phyloP scores from a whole-genome alignment of 352 stramenopile genomes.

The Phytophthora cryptogea region DNA sequence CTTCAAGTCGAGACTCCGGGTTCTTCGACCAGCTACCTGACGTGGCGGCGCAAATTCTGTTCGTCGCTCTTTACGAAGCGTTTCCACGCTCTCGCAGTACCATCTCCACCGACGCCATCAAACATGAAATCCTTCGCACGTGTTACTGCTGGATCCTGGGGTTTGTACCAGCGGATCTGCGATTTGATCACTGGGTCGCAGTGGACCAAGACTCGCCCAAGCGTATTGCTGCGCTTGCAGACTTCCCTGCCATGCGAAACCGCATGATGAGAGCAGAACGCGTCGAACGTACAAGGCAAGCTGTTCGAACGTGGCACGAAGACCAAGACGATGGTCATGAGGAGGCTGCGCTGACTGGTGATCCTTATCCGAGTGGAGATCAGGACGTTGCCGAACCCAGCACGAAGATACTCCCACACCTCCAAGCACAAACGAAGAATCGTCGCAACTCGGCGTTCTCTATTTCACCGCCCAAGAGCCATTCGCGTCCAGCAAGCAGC shows the following conservation, averaged over 20 bases:
- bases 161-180: constrained; percentile 55
- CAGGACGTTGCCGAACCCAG: constrained; percentile 7
- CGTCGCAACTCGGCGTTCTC: constrained; percentile 28
- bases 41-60: constrained; percentile 64
- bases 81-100: constrained; percentile 67
- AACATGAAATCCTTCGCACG: constrained; percentile 46
- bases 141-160: constrained; percentile 71
- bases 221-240: constrained; percentile 53
- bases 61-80: constrained; percentile 68
- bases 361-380: constrained; percentile 3
- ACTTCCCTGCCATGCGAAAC: constrained; percentile 75
- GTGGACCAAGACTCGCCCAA: constrained; percentile 64
- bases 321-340: constrained; percentile 26
- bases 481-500: neutral
- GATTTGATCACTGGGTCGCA: constrained; percentile 55
- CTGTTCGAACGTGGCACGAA: constrained; percentile 54
- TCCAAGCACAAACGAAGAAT: constrained; percentile 13
- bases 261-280: constrained; percentile 66
- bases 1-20: constrained; percentile 44
- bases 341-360: constrained; percentile 4
- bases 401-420: constrained; percentile 11
- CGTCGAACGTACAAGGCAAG: constrained; percentile 61
- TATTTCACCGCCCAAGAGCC: constrained; percentile 16
- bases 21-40: constrained; percentile 68
- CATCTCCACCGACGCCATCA: constrained; percentile 41